Conservation (phyloP, 805 yeast genomes). For the Saccharomycodes ludwigii region DNA sequence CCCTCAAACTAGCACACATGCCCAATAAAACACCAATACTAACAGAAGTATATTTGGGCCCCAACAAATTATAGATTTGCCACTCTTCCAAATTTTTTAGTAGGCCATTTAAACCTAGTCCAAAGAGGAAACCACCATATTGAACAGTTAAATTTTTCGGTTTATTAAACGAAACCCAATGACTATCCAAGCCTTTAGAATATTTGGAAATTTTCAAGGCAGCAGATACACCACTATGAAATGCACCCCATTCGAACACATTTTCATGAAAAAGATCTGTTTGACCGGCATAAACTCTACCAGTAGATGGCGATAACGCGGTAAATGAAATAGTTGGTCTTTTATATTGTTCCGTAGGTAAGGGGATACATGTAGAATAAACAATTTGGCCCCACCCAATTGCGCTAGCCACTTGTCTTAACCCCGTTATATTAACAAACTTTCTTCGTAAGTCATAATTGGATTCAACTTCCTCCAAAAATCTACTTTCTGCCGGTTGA, state of each 20-base stretch:
- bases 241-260: conserved; percentile 66
- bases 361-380: conserved; percentile 39
- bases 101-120: conserved; percentile 87
- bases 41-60: conserved; percentile 75
- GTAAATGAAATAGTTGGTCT: conserved; percentile 65
- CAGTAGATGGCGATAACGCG: conserved; percentile 54
- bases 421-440: conserved; percentile 9
- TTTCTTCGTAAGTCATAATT: not conserved
- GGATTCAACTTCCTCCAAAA: not conserved
- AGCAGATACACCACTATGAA: conserved; percentile 84
- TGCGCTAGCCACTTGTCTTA: conserved; percentile 3
- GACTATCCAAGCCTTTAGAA: conserved; percentile 58
- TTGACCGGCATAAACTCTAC: conserved; percentile 46
- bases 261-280: conserved; percentile 38
- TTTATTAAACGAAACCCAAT: conserved; percentile 84
- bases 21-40: conserved; percentile 85
- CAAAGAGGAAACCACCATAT: conserved; percentile 91
- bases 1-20: conserved; percentile 77
- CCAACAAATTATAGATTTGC: conserved; percentile 88
- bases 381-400: conserved; percentile 3
- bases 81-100: conserved; percentile 77
- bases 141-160: conserved; percentile 62
- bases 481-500: not conserved
- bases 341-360: conserved; percentile 75
- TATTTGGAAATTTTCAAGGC: conserved; percentile 66